A percentile compares a stretch with the other conserved stretches of the same genome.
Conservation (phyloP, 345 rosid genomes). For the Pistacia atlantica region DNA sequence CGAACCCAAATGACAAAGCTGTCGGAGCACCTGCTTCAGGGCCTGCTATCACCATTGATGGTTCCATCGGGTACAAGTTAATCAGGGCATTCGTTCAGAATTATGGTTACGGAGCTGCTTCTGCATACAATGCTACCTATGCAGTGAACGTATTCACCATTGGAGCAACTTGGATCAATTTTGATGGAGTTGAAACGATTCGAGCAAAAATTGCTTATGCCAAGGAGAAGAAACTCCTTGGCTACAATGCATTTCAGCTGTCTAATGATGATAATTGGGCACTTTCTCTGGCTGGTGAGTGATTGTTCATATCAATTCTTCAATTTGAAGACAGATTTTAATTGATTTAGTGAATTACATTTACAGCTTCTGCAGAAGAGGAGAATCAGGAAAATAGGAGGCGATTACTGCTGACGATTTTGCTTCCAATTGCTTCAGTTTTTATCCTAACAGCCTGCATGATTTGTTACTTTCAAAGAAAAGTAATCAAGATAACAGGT, state of each 20-base stretch:
- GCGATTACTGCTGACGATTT: conserved; percentile 15
- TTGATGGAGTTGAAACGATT: conserved; percentile 22
- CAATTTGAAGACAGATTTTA: neutral
- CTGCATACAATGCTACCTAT: conserved; percentile 19
- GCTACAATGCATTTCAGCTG: conserved; percentile 12
- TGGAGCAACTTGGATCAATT: conserved; percentile 28
- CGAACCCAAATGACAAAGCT: conserved; percentile 8
- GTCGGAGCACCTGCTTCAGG: conserved; percentile 12
- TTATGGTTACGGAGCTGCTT: conserved; percentile 24
- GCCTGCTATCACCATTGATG: conserved; percentile 19
- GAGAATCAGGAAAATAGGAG: conserved; percentile 19
- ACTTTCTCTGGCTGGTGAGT: conserved; percentile 38
- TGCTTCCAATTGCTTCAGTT: conserved; percentile 29
- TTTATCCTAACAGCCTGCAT: conserved; percentile 16
- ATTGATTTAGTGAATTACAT: neutral
- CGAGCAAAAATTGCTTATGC: conserved; percentile 26
- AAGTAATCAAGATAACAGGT: conserved; percentile 25
- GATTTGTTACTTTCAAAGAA: conserved; percentile 10
- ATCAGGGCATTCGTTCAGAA: conserved; percentile 17
- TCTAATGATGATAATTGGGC: conserved; percentile 31
- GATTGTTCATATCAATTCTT: neutral
- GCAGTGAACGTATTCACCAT: conserved; percentile 18
- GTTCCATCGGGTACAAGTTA: conserved; percentile 18
- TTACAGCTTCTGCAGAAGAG: conserved; percentile 31
- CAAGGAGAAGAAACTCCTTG: conserved; percentile 13